Evolutionary conservation across 345 rosid genomes (phyloP).

Genomic region (Syzygium jambos): DNA sequence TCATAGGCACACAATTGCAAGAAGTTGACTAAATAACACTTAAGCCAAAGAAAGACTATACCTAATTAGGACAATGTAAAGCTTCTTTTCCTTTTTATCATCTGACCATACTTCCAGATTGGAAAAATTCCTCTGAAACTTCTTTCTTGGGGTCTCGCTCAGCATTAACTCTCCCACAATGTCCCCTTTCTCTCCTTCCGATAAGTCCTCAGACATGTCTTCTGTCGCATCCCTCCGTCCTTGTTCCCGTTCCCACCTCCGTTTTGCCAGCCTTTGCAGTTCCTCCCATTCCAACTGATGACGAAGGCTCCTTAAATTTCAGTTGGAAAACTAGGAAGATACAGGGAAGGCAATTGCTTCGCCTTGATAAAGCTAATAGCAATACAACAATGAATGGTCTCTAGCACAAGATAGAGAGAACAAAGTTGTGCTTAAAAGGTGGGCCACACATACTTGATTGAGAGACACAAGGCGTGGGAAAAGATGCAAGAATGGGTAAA

Average conservation of each 20-base stretch:
- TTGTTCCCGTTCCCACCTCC: constrained; percentile 77
- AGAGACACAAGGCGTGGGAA: not conserved
- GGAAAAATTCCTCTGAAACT: constrained; percentile 58
- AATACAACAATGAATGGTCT: not conserved
- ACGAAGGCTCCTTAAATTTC: not conserved
- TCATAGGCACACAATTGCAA: not conserved
- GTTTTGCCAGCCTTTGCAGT: constrained; percentile 41
- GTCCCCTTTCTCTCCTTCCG: constrained; percentile 96
- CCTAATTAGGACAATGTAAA: constrained; percentile 91
- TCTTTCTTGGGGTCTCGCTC: constrained; percentile 59
- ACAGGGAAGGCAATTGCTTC: not conserved
- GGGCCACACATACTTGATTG: not conserved
- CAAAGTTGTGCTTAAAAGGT: not conserved
- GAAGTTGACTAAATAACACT: not conserved
- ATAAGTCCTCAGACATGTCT: constrained; percentile 86
- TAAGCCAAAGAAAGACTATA: constrained; percentile 4
- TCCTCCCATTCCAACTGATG: constrained; percentile 74
- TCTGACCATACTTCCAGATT: constrained; percentile 90
- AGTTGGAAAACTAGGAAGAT: not conserved
- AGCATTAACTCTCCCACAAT: constrained; percentile 41
- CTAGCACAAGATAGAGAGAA: not conserved
- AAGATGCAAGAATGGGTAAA: not conserved
- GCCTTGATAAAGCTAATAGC: not conserved
- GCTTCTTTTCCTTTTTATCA: constrained; percentile 84
- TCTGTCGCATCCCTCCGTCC: constrained; percentile 79